Conservation (phyloP, 2,329 filamentous ascomycete genomes). For the Pseudogymnoascus sp. region DNA sequence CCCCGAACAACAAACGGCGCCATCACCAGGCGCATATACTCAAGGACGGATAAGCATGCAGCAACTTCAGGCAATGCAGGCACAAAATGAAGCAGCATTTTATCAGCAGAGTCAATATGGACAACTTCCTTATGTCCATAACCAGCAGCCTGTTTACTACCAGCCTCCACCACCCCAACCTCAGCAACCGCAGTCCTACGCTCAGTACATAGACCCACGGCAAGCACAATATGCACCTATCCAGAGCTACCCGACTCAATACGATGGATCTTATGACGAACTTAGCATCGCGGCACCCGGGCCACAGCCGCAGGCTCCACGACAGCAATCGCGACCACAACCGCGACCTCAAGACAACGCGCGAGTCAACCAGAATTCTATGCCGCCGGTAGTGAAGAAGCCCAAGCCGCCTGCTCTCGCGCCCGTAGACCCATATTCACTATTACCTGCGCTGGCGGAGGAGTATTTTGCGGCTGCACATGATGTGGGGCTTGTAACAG, state of each 20-base stretch:
- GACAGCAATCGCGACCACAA: slow-evolving; percentile 16
- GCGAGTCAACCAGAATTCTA: background rate
- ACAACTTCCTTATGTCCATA: slow-evolving; percentile 17
- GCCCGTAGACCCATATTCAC: slow-evolving; percentile 42
- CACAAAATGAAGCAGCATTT: slow-evolving; percentile 13
- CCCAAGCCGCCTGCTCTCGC: background rate
- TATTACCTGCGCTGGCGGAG: slow-evolving; percentile 66
- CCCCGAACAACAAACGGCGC: slow-evolving; percentile 6
- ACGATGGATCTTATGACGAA: slow-evolving; percentile 9
- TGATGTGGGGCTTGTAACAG: slow-evolving; percentile 42
- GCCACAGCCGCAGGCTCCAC: slow-evolving; percentile 12
- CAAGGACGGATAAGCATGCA: slow-evolving; percentile 17
- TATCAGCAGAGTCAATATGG: slow-evolving; percentile 20
- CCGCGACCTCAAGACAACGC: background rate
- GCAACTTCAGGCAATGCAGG: slow-evolving; percentile 14
- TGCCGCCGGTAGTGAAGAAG: slow-evolving; percentile 1
- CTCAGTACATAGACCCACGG: slow-evolving; percentile 25
- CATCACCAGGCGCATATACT: slow-evolving; percentile 11
- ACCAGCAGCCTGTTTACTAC: slow-evolving; percentile 27
- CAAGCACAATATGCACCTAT: slow-evolving; percentile 16
- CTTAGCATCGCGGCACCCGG: background rate
- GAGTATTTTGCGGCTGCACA: slow-evolving; percentile 67
- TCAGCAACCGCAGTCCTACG: slow-evolving; percentile 29
- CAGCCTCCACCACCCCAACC: slow-evolving; percentile 28
- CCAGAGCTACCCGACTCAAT: slow-evolving; percentile 3